phyloP scores from a whole-genome alignment of 345 rosid species.

The Linum tenue region DNA sequence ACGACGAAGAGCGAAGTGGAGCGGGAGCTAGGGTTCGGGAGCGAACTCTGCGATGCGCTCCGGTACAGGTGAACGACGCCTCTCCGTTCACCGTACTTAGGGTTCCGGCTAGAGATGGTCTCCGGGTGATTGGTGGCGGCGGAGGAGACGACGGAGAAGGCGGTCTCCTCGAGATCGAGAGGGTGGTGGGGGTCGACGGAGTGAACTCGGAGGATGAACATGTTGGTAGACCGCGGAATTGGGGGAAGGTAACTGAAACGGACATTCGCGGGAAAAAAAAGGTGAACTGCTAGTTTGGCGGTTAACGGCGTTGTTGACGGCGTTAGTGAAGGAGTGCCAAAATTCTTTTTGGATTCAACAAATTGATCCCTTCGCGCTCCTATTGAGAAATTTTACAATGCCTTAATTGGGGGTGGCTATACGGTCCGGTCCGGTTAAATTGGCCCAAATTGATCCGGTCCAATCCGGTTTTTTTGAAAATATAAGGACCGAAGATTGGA shows the following conservation, averaged over 20 bases:
- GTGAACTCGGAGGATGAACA: conserved; percentile 80
- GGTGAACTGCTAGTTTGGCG: not conserved
- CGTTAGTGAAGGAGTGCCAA: not conserved
- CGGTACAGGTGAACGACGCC: conserved; percentile 75
- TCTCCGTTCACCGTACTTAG: conserved; percentile 52
- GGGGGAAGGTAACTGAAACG: not conserved
- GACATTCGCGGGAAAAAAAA: not conserved
- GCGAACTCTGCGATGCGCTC: conserved; percentile 45
- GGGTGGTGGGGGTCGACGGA: conserved; percentile 65
- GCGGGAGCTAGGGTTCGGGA: conserved; percentile 55
- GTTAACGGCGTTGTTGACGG: not conserved
- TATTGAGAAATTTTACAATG: too few species aligned
- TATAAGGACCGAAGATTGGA: too few species aligned
- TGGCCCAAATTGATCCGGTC: too few species aligned
- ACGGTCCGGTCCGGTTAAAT: too few species aligned
- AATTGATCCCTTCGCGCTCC: too few species aligned
- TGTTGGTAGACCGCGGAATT: conserved; percentile 7
- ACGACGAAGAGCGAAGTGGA: conserved; percentile 71
- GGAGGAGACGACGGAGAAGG: conserved; percentile 26
- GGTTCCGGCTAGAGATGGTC: conserved; percentile 18
- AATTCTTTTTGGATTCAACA: too few species aligned
- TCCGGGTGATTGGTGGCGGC: conserved; percentile 18
- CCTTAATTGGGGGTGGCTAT: too few species aligned
- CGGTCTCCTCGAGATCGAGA: conserved; percentile 36
- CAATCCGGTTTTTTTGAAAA: too few species aligned